Conservation (phyloP, 2,329 filamentous ascomycete genomes). For the Fusarium poae region DNA sequence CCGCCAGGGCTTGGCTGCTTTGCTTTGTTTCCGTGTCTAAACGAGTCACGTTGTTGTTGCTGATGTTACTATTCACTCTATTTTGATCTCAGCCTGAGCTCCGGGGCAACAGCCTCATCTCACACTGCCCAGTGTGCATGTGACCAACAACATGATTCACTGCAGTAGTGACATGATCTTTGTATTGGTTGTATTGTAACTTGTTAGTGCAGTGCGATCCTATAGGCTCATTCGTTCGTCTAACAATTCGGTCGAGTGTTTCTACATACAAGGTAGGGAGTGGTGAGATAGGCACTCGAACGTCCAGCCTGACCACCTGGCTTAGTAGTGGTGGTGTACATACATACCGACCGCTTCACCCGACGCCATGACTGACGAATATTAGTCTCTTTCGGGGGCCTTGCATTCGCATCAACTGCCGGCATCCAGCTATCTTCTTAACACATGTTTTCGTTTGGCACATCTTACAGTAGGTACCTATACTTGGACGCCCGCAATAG, state of each 20-base stretch:
- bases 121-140: conserved; percentile 13
- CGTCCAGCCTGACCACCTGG: conserved; percentile 31
- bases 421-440: conserved; percentile 7
- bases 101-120: conserved; percentile 5
- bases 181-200: background rate
- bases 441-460: background rate
- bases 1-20: conserved; percentile 9
- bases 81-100: conserved; percentile 13
- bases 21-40: conserved; percentile 12
- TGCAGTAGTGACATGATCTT: conserved; percentile 43
- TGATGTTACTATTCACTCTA: conserved; percentile 13
- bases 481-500: background rate
- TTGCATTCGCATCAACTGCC: conserved; percentile 43
- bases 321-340: conserved; percentile 23
- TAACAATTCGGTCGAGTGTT: conserved; percentile 9
- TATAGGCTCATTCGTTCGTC: conserved; percentile 4
- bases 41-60: conserved; percentile 30
- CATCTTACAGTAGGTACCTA: background rate
- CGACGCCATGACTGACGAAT: conserved; percentile 2
- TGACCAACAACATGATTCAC: conserved; percentile 24
- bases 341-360: conserved; percentile 15
- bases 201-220: background rate
- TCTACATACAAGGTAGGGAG: background rate
- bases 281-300: background rate
- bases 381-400: conserved; percentile 20